Evolutionary conservation across 192 early-diverging fungal genomes (phyloP), one percentile per base, ranked within the genome.

Genomic region (Rhizophagus prolifer): DNA sequence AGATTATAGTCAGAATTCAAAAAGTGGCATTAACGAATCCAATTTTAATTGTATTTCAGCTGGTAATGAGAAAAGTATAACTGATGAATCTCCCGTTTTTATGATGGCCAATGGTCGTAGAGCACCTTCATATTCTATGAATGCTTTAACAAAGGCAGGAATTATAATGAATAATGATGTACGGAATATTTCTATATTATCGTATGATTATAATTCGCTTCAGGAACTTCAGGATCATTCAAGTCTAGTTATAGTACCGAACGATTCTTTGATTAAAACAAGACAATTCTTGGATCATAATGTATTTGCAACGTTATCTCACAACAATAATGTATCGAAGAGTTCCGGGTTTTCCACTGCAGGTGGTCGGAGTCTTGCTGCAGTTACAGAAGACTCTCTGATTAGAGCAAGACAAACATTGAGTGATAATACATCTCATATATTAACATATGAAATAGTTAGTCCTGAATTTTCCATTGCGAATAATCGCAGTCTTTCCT

Each of bases 291-390:
- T 23, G 3, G 64, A 21, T 34, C 34, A 30, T 19, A 31, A 65
- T 26, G 25, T 26, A 62, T 62, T 62, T 62, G 60, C 23, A 26
- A 28, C 10, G n/a, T 9, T 12, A 0, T 12, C 47, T 19, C 14
- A 2, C 10, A 28, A 65, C 7, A 19, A 38, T 65, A 19, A 31
- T 21, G 31, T 34, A 21, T 6, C 62, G 9, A 64, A 26, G 1
- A 30, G 26, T 26, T 64, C 30, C 31, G 62, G 62, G 9, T 66
- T 66, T 66, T 66, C 64, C 31, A 34, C 64, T 36, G 64, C 30
- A 21, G n/a, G 30, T 66, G 31, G 64, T 9, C 64, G 31, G 4
- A 28, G 6, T 34, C 12, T 66, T 34, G 16, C 16, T 34, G 28
- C 31, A 2, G 30, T 66, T 66, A 30, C 64, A 2, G 31, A 66